Conservation (phyloP, 2,329 filamentous ascomycete genomes). For the Sclerotinia subarctica region DNA sequence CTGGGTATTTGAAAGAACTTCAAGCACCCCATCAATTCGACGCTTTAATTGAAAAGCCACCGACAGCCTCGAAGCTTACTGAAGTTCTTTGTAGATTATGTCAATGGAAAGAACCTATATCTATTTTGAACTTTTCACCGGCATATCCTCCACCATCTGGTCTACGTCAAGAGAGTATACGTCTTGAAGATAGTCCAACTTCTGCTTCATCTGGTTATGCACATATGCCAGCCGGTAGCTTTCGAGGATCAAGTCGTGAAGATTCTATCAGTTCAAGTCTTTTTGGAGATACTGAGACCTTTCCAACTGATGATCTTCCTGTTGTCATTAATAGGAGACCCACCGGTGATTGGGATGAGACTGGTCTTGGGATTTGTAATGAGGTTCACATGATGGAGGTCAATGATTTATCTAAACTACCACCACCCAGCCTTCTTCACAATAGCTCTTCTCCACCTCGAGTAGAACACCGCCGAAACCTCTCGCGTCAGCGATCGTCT, state of each 20-base stretch:
- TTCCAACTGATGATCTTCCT: constrained; percentile 73
- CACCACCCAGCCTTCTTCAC: constrained; percentile 53
- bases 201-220: constrained; percentile 67
- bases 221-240: constrained; percentile 70
- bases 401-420: constrained; percentile 41
- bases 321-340: constrained; percentile 71
- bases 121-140: constrained; percentile 46
- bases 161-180: constrained; percentile 61
- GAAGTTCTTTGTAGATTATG: constrained; percentile 86
- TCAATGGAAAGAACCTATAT: constrained; percentile 81
- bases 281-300: constrained; percentile 81
- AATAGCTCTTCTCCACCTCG: constrained; percentile 64
- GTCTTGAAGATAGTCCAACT: constrained; percentile 75
- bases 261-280: constrained; percentile 87
- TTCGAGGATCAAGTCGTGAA: constrained; percentile 75
- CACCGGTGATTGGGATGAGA: constrained; percentile 75
- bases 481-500: constrained; percentile 59
- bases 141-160: constrained; percentile 60
- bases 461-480: constrained; percentile 45
- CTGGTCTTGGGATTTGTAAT: constrained; percentile 74
- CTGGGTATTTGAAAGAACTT: constrained; percentile 95
- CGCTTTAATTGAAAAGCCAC: constrained; percentile 92
- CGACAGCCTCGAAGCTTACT: constrained; percentile 84
- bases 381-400: constrained; percentile 43
- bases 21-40: constrained; percentile 96